Base-by-base conservation (phyloP, 495 filamentous ascomycete species). In the Penicillium paradoxum region DNA sequence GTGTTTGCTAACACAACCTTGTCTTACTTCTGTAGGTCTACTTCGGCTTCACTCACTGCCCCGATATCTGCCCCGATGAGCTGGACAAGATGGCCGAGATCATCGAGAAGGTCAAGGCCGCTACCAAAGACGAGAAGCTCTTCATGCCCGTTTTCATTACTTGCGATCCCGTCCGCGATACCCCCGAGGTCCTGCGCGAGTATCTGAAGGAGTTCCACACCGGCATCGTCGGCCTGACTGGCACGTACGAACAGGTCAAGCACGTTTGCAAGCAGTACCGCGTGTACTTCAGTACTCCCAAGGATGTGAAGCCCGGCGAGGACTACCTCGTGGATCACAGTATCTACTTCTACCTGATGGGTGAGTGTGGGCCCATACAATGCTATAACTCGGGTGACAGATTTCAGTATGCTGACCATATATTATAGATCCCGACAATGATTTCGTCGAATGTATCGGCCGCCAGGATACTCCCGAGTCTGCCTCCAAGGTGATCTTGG, bases 301-400 rank as follows among this genome's bases (percentile, higher is more conserved):
- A 76, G 56, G 77, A 91, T 53, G 88, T 96, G 42, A 84, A 92
- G 76, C 84, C 89, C 2, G 93, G 90, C 8, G 88, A 96, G 75
- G 93, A 98, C 69, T 98, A 98, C 72, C 70, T 98, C 55, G 93
- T 98, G 34, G 93, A 97, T 72, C 93, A 98, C 73, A 96, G 90
- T 64, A 97, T 98, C 56, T 98, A 98, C 77, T 98, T 98, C 65
- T 98, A 98, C 68, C 72, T 98, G 54, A 98, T 98, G 93, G 85
- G 83, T 86, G 71, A 69, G 81, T 36, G 7, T 19, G 24, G 38
- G 13, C 39, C 14, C 14, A 43, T 25, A 44, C 6, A 10, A n/a
- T 1, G 1, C 15, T 29, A 29, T 30, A 44, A 43, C 9, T n/a
- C 0, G 17, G 36, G 3, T 22, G 5, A 13, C 21, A 11, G 2